Evolutionary conservation across 2,329 filamentous ascomycete species (phyloP), one percentile per base, ranked within the genome.

Genomic region (Fusarium devonianum): DNA sequence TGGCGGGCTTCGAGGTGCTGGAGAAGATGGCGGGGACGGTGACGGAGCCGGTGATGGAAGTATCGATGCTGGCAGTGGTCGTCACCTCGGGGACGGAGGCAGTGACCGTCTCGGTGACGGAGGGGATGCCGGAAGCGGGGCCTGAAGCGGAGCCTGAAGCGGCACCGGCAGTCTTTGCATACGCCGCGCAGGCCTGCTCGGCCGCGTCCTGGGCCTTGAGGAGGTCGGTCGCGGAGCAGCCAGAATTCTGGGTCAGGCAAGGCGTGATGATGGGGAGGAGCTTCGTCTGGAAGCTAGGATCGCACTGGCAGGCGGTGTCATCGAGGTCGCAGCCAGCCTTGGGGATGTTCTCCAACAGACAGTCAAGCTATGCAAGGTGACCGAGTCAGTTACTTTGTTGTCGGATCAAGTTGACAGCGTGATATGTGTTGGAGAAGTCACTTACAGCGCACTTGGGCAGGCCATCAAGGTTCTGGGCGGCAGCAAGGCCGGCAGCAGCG

Each of bases 361-460:
- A 78, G 25, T 58, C 18, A 30, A 63, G 26, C 69, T 73, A 36
- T 18, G 11, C 16, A n/a, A 14, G 17, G 8, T 33, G 18, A 16
- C 42, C 57, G 33, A 45, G 35, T 11, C 16, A 17, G 17, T 25
- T 29, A 17, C 12, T n/a, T n/a, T 14, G 14, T 22, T n/a, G n/a
- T n/a, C n/a, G n/a, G n/a, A n/a, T n/a, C 17, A 14, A 12, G 14
- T 14, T 28, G 29, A 12, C 35, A 10, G 12, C 16, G 8, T 13
- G 17, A 10, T 30, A 14, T 8, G n/a, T 18, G 29, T 30, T n/a
- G 10, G 7, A 11, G 22, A 25, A 26, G 23, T 3, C 10, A 69
- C 74, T 54, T 72, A 78, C 75, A 59, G 74, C 73, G 57, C 75
- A 78, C 5, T 60, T 13, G 35, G 74, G 71, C 46, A 71, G 56